Base-by-base conservation (phyloP, 441 rosid genomes). In the Erodium moschatum region DNA sequence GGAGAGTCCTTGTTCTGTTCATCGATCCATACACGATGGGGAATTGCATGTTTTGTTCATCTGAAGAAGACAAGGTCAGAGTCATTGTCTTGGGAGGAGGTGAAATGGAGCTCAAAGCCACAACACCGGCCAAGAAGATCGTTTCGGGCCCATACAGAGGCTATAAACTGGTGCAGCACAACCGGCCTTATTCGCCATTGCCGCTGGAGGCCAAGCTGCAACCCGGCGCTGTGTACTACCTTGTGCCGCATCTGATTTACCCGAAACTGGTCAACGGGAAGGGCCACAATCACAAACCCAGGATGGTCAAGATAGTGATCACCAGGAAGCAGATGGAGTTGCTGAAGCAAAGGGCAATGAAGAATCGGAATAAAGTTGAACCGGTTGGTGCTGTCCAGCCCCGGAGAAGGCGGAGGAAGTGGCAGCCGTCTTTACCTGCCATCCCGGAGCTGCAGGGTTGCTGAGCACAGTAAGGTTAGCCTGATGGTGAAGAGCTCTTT, bases 101-200 rank as follows among this genome's bases (percentile, higher is more conserved):
- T 6, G 61, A 54, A 54, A 54, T 54, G 21, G 61, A 54, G 61
- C 6, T 54, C 9, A 12, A 54, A 54, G 21, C 61, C 61, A 54
- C 61, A 54, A 54, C 61, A 54, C 10, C 10, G 16, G 61, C 15
- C 9, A 54, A 16, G 21, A 16, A 16, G 61, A 18, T 54, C 21
- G 9, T 16, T 54, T 54, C 21, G 4, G 61, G 61, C 2, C 61
- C 61, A 18, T 54, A 54, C 61, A 6, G 9, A 54, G 61, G 21
- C 61, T 54, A 54, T 54, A 54, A 54, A 54, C 24, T 54, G 21
- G 61, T 54, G 61, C 61, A 15, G 21, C 61, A 54, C 61, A 54
- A 16, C 61, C 61, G 16, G 61, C 61, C 61, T 1, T 54, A 54
- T 6, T 54, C 61, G 2, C 61, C 61, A 7, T 18, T 54, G 24